phyloP scores from a whole-genome alignment of 352 stramenopile genomes.

The Pythium aristosporum region DNA sequence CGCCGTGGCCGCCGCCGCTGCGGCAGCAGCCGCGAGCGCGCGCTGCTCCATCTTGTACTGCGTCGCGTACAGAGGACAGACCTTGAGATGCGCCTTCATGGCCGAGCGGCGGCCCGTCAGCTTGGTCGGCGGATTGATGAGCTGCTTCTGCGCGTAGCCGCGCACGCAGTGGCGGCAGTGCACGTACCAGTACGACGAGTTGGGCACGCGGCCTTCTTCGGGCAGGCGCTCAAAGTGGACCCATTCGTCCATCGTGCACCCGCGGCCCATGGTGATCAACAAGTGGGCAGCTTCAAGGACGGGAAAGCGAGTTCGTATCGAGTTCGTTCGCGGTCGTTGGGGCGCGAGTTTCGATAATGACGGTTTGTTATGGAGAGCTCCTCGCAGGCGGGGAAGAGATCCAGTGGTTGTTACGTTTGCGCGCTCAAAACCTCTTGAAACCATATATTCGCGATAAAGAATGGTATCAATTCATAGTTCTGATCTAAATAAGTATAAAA shows the following conservation, averaged over 20 bases:
- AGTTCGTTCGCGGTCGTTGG: not conserved
- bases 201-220: constrained; percentile 62
- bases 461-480: not conserved
- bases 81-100: constrained; percentile 76
- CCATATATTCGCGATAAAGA: not conserved
- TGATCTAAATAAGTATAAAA: not conserved
- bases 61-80: constrained; percentile 62
- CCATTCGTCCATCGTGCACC: constrained; percentile 83
- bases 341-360: not conserved
- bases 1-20: constrained; percentile 20
- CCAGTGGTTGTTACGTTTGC: constrained; percentile 15
- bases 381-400: not conserved
- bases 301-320: constrained; percentile 23
- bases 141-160: constrained; percentile 65
- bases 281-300: constrained; percentile 15
- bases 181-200: constrained; percentile 84
- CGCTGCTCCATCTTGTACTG: constrained; percentile 67
- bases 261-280: constrained; percentile 53
- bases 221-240: constrained; percentile 74
- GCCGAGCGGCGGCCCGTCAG: constrained; percentile 72
- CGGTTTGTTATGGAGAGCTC: not conserved
- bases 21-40: constrained; percentile 27
- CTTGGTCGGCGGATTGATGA: constrained; percentile 47
- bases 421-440: constrained; percentile 2
- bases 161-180: constrained; percentile 69